These are phyloP conservation scores for Acrocalymma vagum DNA, from an alignment of 2,329 filamentous ascomycete species.

Conservation along the genomic window DNA sequence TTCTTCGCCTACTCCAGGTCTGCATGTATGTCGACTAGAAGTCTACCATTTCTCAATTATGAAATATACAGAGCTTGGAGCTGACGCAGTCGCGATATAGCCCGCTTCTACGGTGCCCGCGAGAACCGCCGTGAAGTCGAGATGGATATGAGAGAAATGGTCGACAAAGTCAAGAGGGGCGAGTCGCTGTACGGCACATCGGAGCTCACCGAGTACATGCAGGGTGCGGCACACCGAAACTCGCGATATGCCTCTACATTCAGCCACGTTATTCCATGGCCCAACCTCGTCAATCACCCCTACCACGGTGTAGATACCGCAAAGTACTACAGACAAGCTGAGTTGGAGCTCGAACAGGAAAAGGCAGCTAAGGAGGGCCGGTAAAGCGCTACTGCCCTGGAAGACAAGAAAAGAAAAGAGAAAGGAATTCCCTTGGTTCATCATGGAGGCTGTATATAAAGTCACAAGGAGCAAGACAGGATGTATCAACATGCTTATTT, in stretches of 20 bases:
- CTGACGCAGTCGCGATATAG: slow-evolving; percentile 55
- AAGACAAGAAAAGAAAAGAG: slow-evolving; percentile 15
- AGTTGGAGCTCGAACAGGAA: slow-evolving; percentile 90
- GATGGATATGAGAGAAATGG: slow-evolving; percentile 99
- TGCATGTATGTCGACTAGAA: slow-evolving; percentile 68
- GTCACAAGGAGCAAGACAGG: slow-evolving; percentile 25
- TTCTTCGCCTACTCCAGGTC: slow-evolving; percentile 87
- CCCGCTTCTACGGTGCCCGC: slow-evolving; percentile 93
- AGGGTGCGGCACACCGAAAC: slow-evolving; percentile 91
- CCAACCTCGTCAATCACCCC: slow-evolving; percentile 95
- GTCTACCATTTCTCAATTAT: background rate
- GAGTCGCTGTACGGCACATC: slow-evolving; percentile 88
- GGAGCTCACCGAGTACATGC: slow-evolving; percentile 83
- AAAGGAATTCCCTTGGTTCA: slow-evolving; percentile 15
- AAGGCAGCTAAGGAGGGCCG: slow-evolving; percentile 22
- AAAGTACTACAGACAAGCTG: slow-evolving; percentile 97
- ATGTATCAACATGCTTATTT: slow-evolving; percentile 40
- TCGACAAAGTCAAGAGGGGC: slow-evolving; percentile 91
- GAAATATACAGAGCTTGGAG: background rate
- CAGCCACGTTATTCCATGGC: slow-evolving; percentile 88
- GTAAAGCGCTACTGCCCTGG: slow-evolving; percentile 10
- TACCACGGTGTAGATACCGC: slow-evolving; percentile 94
- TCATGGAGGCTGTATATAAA: slow-evolving; percentile 37
- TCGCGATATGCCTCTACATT: slow-evolving; percentile 90
- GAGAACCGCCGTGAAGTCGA: slow-evolving; percentile 93